Percentiles rank a stretch among this genome's conserved stretches.
Evolutionary conservation across 305 asterid genomes (phyloP).

Genomic region (Solanum hybrid): DNA sequence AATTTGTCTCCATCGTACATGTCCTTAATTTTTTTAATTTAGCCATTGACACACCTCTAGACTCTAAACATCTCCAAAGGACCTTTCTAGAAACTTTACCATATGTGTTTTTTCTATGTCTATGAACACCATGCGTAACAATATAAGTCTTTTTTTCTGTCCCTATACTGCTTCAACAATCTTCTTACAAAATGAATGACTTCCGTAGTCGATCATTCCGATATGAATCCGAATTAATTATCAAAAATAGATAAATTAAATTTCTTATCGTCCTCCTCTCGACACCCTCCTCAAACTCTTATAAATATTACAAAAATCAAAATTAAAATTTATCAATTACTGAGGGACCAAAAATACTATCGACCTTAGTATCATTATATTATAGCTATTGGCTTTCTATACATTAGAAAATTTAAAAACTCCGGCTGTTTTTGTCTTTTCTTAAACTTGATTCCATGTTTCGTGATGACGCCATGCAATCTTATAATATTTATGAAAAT

Average conservation of each 20-base stretch:
- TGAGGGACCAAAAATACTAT: neutral
- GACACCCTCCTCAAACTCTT: neutral
- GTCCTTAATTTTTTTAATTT: too few species aligned
- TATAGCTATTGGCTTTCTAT: neutral
- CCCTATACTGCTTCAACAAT: too few species aligned
- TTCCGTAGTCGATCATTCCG: neutral
- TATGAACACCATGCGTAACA: too few species aligned
- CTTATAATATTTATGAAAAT: neutral
- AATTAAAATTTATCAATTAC: neutral
- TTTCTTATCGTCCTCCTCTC: neutral
- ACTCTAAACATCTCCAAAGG: neutral
- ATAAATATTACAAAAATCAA: neutral
- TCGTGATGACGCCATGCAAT: neutral
- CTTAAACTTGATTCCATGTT: neutral
- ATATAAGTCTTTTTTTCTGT: neutral
- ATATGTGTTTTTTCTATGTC: too few species aligned
- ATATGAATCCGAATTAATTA: neutral
- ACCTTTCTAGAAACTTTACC: neutral
- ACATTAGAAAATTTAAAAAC: neutral
- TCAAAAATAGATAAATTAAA: neutral
- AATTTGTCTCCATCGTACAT: too few species aligned
- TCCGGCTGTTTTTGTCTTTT: neutral
- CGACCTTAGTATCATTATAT: neutral
- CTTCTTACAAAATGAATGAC: neutral
- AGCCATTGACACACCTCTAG: neutral